These are phyloP conservation scores for Xylariaceae sp. DNA, from an alignment of 2,329 filamentous ascomycete species.

Conservation along the genomic window DNA sequence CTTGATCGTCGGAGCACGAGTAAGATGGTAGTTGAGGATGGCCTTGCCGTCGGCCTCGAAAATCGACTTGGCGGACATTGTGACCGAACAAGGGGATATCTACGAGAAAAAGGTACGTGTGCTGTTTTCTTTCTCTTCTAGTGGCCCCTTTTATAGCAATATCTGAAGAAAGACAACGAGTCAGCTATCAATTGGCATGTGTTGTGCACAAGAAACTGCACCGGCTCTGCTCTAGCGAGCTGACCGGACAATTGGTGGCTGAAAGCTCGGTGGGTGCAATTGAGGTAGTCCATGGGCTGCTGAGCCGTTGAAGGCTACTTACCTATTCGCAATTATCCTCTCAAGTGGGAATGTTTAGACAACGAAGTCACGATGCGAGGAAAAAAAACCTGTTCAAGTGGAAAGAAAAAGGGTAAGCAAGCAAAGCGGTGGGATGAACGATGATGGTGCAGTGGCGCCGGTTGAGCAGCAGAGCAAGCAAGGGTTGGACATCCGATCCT, in stretches of 20 bases:
- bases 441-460: constrained; percentile 14
- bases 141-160: constrained; percentile 23
- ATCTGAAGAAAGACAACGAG: constrained; percentile 25
- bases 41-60: constrained; percentile 99
- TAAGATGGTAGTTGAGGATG: constrained; percentile 99
- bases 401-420: constrained; percentile 24
- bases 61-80: constrained; percentile 96
- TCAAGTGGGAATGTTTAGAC: constrained; percentile 31
- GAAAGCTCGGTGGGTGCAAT: constrained; percentile 7
- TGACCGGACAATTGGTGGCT: constrained; percentile 4
- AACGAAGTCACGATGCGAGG: constrained; percentile 32
- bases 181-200: constrained; percentile 31
- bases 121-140: constrained; percentile 30
- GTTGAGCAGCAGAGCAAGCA: constrained; percentile 20
- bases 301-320: constrained; percentile 8
- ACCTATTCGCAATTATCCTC: constrained; percentile 29
- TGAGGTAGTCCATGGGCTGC: neutral
- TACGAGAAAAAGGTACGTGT: constrained; percentile 38
- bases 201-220: neutral
- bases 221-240: neutral
- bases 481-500: constrained; percentile 21
- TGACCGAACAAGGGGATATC: constrained; percentile 42
- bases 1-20: constrained; percentile 96
- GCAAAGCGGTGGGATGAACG: constrained; percentile 21
- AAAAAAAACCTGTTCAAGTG: constrained; percentile 24